Evolutionary conservation across 2,329 filamentous ascomycete genomes (phyloP).

Genomic region (Hymenoscyphus linearis): DNA sequence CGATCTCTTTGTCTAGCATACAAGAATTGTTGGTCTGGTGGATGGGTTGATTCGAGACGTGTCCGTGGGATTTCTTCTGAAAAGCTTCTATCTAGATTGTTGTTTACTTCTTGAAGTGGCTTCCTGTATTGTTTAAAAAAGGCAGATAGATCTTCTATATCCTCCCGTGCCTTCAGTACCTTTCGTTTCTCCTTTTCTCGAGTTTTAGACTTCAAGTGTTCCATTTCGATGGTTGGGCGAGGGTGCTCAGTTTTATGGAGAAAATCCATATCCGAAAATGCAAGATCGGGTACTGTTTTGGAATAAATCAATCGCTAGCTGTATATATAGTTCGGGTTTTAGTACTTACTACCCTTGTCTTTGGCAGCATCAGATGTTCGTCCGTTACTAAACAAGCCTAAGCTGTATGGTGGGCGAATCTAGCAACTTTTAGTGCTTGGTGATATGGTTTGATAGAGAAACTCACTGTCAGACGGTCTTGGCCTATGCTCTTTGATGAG

Average conservation of each 20-base stretch:
- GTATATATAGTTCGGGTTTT: neutral
- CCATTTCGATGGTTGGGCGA: constrained; percentile 18
- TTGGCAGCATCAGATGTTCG: constrained; percentile 33
- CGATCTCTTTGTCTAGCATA: neutral
- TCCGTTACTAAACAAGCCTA: constrained; percentile 43
- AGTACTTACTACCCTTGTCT: constrained; percentile 35
- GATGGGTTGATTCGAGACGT: neutral
- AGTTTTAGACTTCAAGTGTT: constrained; percentile 27
- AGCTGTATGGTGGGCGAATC: constrained; percentile 35
- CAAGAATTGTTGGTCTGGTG: neutral
- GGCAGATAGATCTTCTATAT: constrained; percentile 30
- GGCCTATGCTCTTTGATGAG: constrained; percentile 46
- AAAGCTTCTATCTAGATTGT: constrained; percentile 1
- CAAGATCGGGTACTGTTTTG: constrained; percentile 44
- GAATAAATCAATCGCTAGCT: constrained; percentile 3
- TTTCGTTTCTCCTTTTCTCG: constrained; percentile 25
- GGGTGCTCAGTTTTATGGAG: constrained; percentile 30
- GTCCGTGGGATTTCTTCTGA: neutral
- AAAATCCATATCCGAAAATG: constrained; percentile 48
- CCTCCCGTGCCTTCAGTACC: constrained; percentile 17
- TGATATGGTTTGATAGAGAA: neutral
- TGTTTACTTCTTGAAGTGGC: constrained; percentile 14
- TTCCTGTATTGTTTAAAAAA: constrained; percentile 25
- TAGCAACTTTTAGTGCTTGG: constrained; percentile 21
- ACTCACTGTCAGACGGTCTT: constrained; percentile 48